phyloP scores from a whole-genome alignment of 2,329 filamentous ascomycete species.

The Escovopsis sp. region DNA sequence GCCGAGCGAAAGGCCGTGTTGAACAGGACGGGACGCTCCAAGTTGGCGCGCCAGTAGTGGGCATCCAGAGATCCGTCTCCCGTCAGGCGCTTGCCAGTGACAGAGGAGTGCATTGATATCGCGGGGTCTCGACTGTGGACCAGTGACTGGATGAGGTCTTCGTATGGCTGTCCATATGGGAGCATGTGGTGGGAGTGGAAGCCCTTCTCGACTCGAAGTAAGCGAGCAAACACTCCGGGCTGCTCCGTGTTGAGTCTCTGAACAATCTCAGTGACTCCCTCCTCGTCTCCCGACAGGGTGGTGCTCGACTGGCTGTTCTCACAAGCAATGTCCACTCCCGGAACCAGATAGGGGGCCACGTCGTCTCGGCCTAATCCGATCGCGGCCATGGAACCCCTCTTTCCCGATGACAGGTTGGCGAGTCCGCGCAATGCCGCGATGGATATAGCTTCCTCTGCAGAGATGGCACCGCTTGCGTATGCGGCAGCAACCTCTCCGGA shows the following conservation, averaged over 20 bases:
- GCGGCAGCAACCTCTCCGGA: constrained; percentile 31
- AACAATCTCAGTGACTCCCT: constrained; percentile 13
- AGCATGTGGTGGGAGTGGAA: constrained; percentile 24
- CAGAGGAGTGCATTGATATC: constrained; percentile 14
- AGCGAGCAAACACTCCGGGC: constrained; percentile 16
- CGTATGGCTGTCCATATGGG: constrained; percentile 1
- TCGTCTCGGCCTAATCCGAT: constrained; percentile 21
- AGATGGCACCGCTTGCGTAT: constrained; percentile 24
- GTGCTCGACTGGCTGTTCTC: constrained; percentile 22
- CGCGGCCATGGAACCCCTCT: constrained; percentile 23
- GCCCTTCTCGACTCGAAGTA: constrained; percentile 24
- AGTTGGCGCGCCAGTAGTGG: constrained; percentile 17
- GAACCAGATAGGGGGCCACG: constrained; percentile 13
- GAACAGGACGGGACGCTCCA: constrained; percentile 17
- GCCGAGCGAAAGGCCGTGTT: constrained; percentile 6
- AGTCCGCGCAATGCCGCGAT: constrained; percentile 27
- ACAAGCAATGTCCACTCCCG: constrained; percentile 18
- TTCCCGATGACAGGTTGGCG: not conserved
- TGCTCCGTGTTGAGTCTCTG: constrained; percentile 13
- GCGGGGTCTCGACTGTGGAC: not conserved
- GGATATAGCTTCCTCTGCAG: constrained; percentile 20
- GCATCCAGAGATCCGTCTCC: constrained; percentile 4
- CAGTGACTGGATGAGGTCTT: constrained; percentile 1
- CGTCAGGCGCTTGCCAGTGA: constrained; percentile 15
- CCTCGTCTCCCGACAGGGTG: constrained; percentile 20